A percentile compares a stretch with the other conserved stretches of the same genome.
These are phyloP conservation scores for Cicer judaicum DNA, from an alignment of 306 rosid species.

Conservation along the genomic window DNA sequence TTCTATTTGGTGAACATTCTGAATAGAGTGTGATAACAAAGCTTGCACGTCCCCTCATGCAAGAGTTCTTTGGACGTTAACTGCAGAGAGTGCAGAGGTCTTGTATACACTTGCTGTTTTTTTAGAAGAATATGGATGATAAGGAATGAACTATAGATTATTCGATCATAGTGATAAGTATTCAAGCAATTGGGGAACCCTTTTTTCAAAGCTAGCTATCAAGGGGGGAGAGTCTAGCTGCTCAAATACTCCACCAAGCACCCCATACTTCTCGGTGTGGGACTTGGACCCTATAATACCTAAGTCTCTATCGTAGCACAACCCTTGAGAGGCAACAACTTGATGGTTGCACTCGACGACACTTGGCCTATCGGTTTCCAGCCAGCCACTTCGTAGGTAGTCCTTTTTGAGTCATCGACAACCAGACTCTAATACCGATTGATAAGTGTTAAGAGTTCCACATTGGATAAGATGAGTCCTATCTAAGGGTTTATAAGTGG, in stretches of 20 bases:
- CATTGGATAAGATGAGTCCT: no score
- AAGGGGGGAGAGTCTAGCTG: neutral
- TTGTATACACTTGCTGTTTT: neutral
- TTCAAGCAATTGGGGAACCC: neutral
- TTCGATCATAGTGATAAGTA: neutral
- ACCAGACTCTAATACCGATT: neutral
- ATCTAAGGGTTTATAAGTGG: no score
- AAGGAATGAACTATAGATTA: neutral
- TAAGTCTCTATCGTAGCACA: neutral
- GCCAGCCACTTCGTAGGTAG: neutral
- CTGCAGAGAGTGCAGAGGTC: neutral
- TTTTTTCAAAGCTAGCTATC: neutral
- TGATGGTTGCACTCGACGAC: neutral
- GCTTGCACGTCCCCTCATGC: no score
- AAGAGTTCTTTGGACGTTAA: neutral
- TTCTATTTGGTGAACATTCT: no score
- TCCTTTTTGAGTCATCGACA: neutral
- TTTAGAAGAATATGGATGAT: neutral
- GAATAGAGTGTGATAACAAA: no score
- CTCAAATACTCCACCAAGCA: neutral
- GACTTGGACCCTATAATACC: neutral
- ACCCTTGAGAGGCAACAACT: neutral
- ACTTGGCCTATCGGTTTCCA: neutral
- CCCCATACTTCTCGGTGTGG: neutral
- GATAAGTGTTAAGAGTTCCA: neutral